Evolutionary conservation across 345 rosid genomes (phyloP), one percentile per base, ranked within the genome.

Genomic region (Rhodamnia rubescens): DNA sequence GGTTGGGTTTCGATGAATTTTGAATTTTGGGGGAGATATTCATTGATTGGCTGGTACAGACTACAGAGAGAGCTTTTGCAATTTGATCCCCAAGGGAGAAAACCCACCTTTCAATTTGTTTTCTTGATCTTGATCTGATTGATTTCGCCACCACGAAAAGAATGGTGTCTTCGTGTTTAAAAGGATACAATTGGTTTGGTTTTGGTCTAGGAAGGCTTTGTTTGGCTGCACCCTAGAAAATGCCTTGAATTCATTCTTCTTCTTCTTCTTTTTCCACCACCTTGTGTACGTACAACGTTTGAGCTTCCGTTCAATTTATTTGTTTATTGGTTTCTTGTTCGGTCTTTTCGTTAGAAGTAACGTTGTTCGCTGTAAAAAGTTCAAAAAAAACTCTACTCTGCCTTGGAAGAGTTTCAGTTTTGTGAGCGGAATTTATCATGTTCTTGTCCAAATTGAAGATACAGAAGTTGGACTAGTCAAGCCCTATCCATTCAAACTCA

Each of bases 1-100:
- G 11, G 91, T 78, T 88, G 93, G 83, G 82, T 69, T 58, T 49
- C 9, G 50, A 49, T 44, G 82, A 49, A 54, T 16, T 27, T 22
- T n/a, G 53, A 27, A 42, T 47, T 81, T 47, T 81, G 36, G 83
- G 55, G 55, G 20, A 52, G 52, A 27, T 24, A 36, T 36, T 26
- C 83, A 1, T 64, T 16, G 5, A 32, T 64, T 36, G 75, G 75
- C 44, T 64, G 75, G 75, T 64, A 40, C 74, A 61, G 18, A 61
- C 44, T 64, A 40, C 74, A 61, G 18, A 61, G 74, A 61, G 20
- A 27, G 75, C 42, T 61, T 61, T 29, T 18, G 42, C 75, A 64
- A 64, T 29, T 64, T 64, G 40, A 36, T 20, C 42, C 75, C 44
- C 8, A 18, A 21, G 57, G 57, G 3, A 54, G 4, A 16, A 53